Percentiles rank a stretch among this genome's conserved stretches.
Conservation (phyloP, 192 early-diverging fungal species). For the Ramicandelaber brevisporus region DNA sequence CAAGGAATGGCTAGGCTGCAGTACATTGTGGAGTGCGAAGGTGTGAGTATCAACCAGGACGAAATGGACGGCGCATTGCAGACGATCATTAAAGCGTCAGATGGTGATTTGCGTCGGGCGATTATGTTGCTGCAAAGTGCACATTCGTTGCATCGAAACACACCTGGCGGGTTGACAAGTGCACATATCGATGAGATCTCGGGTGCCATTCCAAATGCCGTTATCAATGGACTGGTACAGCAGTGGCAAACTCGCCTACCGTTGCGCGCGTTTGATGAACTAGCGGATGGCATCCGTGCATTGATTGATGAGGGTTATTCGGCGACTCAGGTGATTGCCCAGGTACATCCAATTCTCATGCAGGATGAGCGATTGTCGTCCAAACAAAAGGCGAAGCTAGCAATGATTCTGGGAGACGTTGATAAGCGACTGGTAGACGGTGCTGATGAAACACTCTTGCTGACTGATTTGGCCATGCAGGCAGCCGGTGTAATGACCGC, state of each 20-base stretch:
- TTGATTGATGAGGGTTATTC: constrained; percentile 50
- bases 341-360: constrained; percentile 42
- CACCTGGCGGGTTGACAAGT: constrained; percentile 14
- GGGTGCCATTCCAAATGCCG: constrained; percentile 34
- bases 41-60: constrained; percentile 13
- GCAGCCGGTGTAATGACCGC: constrained; percentile 8
- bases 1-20: constrained; percentile 30
- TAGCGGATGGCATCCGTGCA: constrained; percentile 22
- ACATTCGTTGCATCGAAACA: constrained; percentile 22
- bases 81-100: constrained; percentile 40
- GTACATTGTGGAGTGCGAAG: constrained; percentile 39
- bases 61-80: constrained; percentile 26
- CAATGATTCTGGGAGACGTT: constrained; percentile 27
- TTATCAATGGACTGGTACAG: constrained; percentile 34
- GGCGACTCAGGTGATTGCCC: constrained; percentile 38
- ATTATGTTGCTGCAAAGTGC: constrained; percentile 84
- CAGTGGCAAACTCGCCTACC: constrained; percentile 27
- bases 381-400: constrained; percentile 47
- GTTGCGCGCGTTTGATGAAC: constrained; percentile 12
- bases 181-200: constrained; percentile 47
- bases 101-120: constrained; percentile 78
- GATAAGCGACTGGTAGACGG: constrained; percentile 65
- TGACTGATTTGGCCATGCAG: constrained; percentile 37
- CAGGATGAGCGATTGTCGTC: constrained; percentile 28
- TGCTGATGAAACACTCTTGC: constrained; percentile 72